Percentiles rank a stretch among this genome's conserved stretches.
Evolutionary conservation across 1,139 yeast species (phyloP).

Genomic region (Debaryomyces psychrophilus): DNA sequence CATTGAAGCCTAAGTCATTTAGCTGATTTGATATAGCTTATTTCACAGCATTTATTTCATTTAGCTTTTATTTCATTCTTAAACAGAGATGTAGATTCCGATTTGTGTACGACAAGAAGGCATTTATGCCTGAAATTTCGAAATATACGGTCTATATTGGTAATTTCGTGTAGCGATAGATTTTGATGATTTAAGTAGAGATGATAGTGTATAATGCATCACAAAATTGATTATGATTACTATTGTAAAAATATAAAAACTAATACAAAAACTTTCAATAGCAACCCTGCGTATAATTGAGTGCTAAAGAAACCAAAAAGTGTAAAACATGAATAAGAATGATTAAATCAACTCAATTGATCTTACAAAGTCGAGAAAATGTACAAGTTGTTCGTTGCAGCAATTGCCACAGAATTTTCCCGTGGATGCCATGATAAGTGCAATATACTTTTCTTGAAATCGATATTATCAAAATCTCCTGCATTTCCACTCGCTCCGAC

Average conservation of each 20-base stretch:
- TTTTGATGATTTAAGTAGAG: not conserved
- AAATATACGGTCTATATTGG: constrained; percentile 4
- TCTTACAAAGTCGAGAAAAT: constrained; percentile 67
- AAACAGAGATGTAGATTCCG: constrained; percentile 1
- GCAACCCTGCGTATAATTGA: not conserved
- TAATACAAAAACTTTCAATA: not conserved
- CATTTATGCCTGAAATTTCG: not conserved
- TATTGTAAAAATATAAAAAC: not conserved
- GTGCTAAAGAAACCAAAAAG: not conserved
- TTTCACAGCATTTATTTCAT: not conserved
- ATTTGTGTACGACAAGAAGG: not conserved
- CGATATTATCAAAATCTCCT: constrained; percentile 79
- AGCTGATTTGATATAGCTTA: not conserved
- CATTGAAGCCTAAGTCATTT: constrained; percentile 36
- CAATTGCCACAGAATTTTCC: constrained; percentile 96
- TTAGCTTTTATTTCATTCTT: constrained; percentile 5
- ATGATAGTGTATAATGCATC: not conserved
- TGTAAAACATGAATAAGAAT: constrained; percentile 1
- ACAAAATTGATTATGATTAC: not conserved
- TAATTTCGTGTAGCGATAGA: not conserved
- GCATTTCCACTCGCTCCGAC: constrained; percentile 36
- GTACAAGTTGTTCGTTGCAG: constrained; percentile 94
- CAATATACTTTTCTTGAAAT: constrained; percentile 91
- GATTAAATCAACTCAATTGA: constrained; percentile 7
- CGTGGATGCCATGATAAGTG: constrained; percentile 98